Evolutionary conservation across 2,329 filamentous ascomycete genomes (phyloP), one percentile per base, ranked within the genome.

Genomic region (Pseudogymnoascus sp.): DNA sequence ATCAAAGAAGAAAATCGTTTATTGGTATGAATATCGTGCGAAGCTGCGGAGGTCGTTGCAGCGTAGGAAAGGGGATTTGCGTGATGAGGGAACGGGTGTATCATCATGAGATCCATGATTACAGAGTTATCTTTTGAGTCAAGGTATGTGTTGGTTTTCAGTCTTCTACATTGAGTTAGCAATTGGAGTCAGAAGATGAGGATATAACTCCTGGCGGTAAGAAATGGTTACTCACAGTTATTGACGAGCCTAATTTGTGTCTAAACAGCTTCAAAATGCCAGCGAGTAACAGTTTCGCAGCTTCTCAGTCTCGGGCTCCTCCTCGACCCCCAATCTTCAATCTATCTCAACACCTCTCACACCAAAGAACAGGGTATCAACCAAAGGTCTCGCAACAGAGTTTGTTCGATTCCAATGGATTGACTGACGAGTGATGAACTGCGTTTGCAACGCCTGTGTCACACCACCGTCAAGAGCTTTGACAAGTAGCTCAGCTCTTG

Each of bases 11-110:
- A 37, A 26, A 62, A 6, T 26, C 31, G 62, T 56, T 56, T 56
- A 56, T 56, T 62, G 37, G 61, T 50, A 63, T 60, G 50, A 14
- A 26, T 61, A 61, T 63, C 50, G 50, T 38, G 50, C 31, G 31
- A 63, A 37, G 47, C 31, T 61, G 59, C 59, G 29, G 33, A 38
- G 31, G 50, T 37, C 33, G 59, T 37, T 29, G 31, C 47, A 56
- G 19, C 50, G 62, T 37, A 35, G 31, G 50, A 56, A 56, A 56
- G 50, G 29, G 7, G 35, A 24, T 38, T 38, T 31, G 33, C 40
- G 59, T 47, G 59, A 33, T 56, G 50, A 35, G 29, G 50, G n/a
- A 56, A 56, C 31, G 13, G 50, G 50, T 29, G 50, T 16, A 56
- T 29, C 50, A 56, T 56, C 29, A 56, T 56, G 50, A 56, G 29